A percentile compares a stretch with the other conserved stretches of the same genome.
Conservation (phyloP, 441 rosid genomes). For the Gossypium laxum region DNA sequence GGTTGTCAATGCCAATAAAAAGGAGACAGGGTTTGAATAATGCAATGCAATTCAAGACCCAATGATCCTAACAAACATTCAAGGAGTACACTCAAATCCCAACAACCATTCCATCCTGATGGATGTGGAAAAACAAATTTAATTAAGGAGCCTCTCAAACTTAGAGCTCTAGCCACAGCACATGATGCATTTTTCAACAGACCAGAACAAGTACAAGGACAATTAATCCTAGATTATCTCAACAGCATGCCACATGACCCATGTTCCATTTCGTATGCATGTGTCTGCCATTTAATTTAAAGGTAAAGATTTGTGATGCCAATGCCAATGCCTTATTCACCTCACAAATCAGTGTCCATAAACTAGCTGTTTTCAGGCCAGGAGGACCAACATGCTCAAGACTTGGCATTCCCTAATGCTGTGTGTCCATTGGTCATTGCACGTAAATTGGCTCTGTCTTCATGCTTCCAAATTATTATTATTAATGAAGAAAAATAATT, state of each 20-base stretch:
- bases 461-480: too few species aligned
- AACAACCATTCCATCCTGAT: slow-evolving; percentile 6
- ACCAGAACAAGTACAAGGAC: neutral
- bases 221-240: too few species aligned
- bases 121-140: neutral
- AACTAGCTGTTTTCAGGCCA: too few species aligned
- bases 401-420: too few species aligned
- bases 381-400: too few species aligned
- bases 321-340: too few species aligned
- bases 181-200: neutral
- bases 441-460: too few species aligned
- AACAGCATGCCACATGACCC: too few species aligned
- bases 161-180: neutral
- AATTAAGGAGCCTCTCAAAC: neutral
- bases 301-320: neutral
- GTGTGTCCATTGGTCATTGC: too few species aligned
- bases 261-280: neutral
- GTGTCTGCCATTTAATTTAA: neutral
- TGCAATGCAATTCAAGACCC: neutral
- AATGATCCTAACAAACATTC: neutral
- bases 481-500: too few species aligned
- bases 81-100: neutral
- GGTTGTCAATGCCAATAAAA: neutral
- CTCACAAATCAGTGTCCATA: too few species aligned
- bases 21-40: neutral